Evolutionary conservation across 2,329 filamentous ascomycete genomes (phyloP).

Genomic region (Cercospora berteroae): DNA sequence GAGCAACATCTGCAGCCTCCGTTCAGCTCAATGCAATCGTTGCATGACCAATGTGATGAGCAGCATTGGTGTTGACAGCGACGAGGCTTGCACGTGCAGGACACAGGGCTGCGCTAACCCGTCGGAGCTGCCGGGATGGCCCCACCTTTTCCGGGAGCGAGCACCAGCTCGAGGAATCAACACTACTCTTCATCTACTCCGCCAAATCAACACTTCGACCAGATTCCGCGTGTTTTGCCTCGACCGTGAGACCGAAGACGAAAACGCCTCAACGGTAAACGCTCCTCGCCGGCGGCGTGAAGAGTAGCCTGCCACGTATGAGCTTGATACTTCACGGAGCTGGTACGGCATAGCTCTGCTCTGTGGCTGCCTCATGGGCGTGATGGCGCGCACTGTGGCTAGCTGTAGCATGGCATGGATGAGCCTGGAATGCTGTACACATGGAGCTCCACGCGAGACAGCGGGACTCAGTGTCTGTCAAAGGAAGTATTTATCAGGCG

Average conservation of each 20-base stretch:
- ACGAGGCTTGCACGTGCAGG: neutral
- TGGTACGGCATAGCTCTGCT: neutral
- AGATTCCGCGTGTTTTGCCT: neutral
- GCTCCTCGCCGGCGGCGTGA: neutral
- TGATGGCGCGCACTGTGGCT: constrained; percentile 6
- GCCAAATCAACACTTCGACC: neutral
- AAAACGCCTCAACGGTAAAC: neutral
- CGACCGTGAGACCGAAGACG: neutral
- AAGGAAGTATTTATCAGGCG: neutral
- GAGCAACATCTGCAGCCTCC: neutral
- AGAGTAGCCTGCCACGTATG: neutral
- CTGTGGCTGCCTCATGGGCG: constrained; percentile 8
- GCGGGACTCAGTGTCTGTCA: neutral
- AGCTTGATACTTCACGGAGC: neutral
- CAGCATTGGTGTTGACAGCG: neutral
- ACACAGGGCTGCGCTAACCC: neutral
- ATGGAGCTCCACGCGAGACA: neutral
- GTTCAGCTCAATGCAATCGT: neutral
- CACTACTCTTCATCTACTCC: neutral
- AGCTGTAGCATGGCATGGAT: neutral
- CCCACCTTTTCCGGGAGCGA: neutral
- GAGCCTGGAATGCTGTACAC: neutral
- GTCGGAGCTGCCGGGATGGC: neutral
- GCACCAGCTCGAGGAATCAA: neutral
- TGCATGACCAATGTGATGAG: neutral